phyloP scores from a whole-genome alignment of 148 eudicot genomes.

The Selenicereus undatus region DNA sequence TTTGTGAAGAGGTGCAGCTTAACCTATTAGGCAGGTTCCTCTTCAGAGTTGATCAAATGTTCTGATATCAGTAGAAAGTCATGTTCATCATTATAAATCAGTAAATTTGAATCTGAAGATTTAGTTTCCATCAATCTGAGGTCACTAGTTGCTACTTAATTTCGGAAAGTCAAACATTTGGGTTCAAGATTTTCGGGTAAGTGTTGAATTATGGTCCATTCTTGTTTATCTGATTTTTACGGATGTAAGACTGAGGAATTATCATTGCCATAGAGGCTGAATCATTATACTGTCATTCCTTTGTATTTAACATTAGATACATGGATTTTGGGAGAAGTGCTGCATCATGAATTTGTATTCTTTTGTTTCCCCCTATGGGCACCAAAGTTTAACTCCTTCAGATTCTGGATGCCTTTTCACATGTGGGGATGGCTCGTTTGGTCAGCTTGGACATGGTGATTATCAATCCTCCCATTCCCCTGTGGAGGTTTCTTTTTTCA shows the following conservation, averaged over 20 bases:
- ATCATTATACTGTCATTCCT: not conserved
- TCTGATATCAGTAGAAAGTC: too few relatives aligned
- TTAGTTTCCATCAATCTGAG: too few relatives aligned
- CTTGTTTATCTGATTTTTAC: not conserved
- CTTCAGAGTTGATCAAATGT: too few relatives aligned
- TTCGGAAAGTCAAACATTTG: too few relatives aligned
- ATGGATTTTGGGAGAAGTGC: not conserved
- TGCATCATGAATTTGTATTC: not conserved
- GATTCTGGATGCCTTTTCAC: constrained; percentile 72
- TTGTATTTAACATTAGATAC: not conserved
- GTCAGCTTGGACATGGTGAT: constrained; percentile 96
- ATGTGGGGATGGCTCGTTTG: constrained; percentile 97
- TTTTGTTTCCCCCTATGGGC: not conserved
- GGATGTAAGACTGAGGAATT: too few relatives aligned
- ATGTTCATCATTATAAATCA: too few relatives aligned
- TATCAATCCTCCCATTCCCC: constrained; percentile 49
- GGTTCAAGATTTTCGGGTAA: too few relatives aligned
- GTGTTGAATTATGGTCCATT: not conserved
- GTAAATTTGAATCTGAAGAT: too few relatives aligned
- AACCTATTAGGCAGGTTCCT: too few relatives aligned
- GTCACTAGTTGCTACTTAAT: too few relatives aligned
- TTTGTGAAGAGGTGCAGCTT: too few relatives aligned
- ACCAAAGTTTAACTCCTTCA: constrained; percentile 30
- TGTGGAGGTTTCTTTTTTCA: constrained; percentile 42
- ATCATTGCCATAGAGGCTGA: not conserved